Evolutionary conservation across 768 basidiomycete genomes (phyloP).

Genomic region (Hericium rajendrae): DNA sequence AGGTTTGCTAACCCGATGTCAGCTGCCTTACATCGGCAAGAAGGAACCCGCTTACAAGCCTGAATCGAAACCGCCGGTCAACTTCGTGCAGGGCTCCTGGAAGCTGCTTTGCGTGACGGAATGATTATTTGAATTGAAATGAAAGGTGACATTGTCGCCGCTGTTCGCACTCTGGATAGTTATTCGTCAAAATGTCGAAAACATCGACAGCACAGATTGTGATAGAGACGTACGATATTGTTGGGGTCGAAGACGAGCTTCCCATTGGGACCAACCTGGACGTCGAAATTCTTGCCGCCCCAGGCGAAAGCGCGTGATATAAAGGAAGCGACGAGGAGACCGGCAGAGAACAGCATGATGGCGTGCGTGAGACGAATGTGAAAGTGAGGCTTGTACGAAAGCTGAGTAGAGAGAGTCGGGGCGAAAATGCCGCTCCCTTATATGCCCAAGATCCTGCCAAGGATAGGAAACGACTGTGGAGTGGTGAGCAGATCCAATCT

Average conservation of each 20-base stretch:
- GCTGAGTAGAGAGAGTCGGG: too few species aligned
- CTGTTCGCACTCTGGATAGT: background rate
- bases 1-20: constrained; percentile 14
- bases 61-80: constrained; percentile 18
- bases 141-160: constrained; percentile 17
- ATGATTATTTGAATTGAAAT: constrained; percentile 22
- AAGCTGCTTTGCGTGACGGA: constrained; percentile 21
- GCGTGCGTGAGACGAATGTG: background rate
- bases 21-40: background rate
- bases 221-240: background rate
- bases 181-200: background rate
- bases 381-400: too few species aligned
- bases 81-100: constrained; percentile 16
- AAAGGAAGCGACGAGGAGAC: background rate
- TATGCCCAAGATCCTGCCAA: too few species aligned
- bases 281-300: background rate
- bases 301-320: background rate
- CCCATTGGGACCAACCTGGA: background rate
- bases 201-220: background rate
- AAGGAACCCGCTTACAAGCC: constrained; percentile 17
- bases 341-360: background rate
- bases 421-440: too few species aligned
- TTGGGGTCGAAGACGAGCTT: background rate
- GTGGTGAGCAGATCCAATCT: too few species aligned
- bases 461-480: too few species aligned